Evolutionary conservation across 371 early-diverging fungal species (phyloP).

Genomic region (Rhizopus sp.): DNA sequence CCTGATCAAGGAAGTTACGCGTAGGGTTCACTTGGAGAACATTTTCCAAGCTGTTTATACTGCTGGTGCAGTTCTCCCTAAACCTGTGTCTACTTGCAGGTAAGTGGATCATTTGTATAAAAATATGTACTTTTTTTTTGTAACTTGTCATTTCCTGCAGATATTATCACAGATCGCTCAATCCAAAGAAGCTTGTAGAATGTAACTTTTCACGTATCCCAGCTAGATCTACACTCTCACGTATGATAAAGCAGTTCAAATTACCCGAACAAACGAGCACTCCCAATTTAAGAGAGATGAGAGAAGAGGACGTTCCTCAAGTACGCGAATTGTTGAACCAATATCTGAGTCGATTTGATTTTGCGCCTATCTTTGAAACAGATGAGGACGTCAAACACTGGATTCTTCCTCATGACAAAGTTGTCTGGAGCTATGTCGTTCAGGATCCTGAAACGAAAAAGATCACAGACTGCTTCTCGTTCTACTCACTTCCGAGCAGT

Average conservation of each 20-base stretch:
- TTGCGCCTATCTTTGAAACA: conserved; percentile 73
- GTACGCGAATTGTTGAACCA: conserved; percentile 76
- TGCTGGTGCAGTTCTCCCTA: conserved; percentile 91
- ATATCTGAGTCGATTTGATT: conserved; percentile 68
- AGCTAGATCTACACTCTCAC: conserved; percentile 74
- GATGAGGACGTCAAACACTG: conserved; percentile 93
- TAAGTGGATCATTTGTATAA: conserved; percentile 31
- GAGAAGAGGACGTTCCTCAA: conserved; percentile 67
- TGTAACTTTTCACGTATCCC: conserved; percentile 85
- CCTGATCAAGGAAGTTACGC: conserved; percentile 98
- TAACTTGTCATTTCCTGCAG: conserved; percentile 28
- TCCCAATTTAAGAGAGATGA: conserved; percentile 82
- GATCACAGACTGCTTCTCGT: conserved; percentile 88
- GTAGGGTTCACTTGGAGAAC: conserved; percentile 89
- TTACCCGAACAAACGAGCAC: conserved; percentile 63
- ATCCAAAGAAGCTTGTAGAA: conserved; percentile 93
- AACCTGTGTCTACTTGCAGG: conserved; percentile 80
- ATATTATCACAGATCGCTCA: conserved; percentile 93
- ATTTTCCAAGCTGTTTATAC: conserved; percentile 99
- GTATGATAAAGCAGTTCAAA: conserved; percentile 73
- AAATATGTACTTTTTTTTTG: neutral
- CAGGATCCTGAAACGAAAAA: conserved; percentile 65
- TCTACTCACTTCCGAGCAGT: conserved; percentile 90
- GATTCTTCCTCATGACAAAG: conserved; percentile 81
- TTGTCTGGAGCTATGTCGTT: conserved; percentile 92